Evolutionary conservation across 345 rosid species (phyloP).

Genomic region (Luvunga scandens): DNA sequence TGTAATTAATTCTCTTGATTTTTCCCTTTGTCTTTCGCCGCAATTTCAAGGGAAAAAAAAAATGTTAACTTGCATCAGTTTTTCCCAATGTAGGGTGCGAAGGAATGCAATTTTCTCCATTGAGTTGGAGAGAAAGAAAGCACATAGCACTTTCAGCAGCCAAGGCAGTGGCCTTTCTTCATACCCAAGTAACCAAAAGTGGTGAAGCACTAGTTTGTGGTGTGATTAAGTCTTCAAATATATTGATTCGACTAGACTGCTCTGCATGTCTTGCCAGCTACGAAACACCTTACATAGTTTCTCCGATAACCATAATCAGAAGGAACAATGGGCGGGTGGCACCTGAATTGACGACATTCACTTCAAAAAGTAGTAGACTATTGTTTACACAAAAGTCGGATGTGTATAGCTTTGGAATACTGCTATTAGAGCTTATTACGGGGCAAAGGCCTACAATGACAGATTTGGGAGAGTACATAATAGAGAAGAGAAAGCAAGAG

Average conservation of each 20-base stretch:
- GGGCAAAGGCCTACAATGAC: slow-evolving; percentile 28
- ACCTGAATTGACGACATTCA: slow-evolving; percentile 15
- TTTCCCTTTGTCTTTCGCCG: too few species aligned
- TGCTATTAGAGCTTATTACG: slow-evolving; percentile 27
- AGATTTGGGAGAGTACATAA: slow-evolving; percentile 15
- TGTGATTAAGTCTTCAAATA: slow-evolving; percentile 29
- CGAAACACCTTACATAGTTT: slow-evolving; percentile 34
- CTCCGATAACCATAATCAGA: slow-evolving; percentile 20
- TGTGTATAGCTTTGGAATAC: slow-evolving; percentile 33
- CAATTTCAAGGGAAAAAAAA: neutral
- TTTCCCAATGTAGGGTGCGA: slow-evolving; percentile 27
- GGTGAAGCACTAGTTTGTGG: slow-evolving; percentile 26
- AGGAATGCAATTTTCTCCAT: slow-evolving; percentile 31
- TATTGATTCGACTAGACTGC: slow-evolving; percentile 24
- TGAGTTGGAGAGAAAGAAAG: slow-evolving; percentile 23
- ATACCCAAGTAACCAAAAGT: slow-evolving; percentile 17
- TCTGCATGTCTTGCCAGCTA: slow-evolving; percentile 31
- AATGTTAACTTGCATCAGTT: neutral
- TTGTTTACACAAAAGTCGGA: slow-evolving; percentile 24
- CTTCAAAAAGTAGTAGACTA: neutral
- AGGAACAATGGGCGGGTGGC: slow-evolving; percentile 31
- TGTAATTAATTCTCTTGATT: too few species aligned
- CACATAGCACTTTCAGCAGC: slow-evolving; percentile 30
- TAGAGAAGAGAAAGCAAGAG: slow-evolving; percentile 15
- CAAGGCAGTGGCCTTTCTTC: slow-evolving; percentile 27